phyloP scores from a whole-genome alignment of 495 filamentous ascomycete species.

The Daldinia caldariorum region DNA sequence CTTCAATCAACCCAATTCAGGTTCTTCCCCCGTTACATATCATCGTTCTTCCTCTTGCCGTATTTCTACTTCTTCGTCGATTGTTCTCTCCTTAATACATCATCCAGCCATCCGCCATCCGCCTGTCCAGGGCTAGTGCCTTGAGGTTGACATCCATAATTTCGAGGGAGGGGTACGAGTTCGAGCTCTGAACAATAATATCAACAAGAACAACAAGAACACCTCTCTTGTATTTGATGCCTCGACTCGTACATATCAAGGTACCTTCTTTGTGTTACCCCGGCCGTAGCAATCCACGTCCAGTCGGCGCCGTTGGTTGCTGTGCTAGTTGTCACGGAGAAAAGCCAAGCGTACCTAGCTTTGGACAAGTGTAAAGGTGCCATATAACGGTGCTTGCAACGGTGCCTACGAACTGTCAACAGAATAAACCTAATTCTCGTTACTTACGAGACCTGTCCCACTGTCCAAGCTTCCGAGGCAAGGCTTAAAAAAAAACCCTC shows the following conservation, averaged over 20 bases:
- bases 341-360: background rate
- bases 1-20: background rate
- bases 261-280: slow-evolving; percentile 6
- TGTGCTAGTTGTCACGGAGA: slow-evolving; percentile 1
- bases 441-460: slow-evolving; percentile 23
- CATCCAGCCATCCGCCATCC: background rate
- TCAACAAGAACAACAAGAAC: background rate
- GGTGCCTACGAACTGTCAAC: slow-evolving; percentile 1
- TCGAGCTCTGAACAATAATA: slow-evolving; percentile 5
- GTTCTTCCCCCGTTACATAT: slow-evolving; percentile 31
- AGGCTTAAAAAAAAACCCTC: slow-evolving; percentile 29
- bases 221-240: slow-evolving; percentile 22
- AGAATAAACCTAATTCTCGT: slow-evolving; percentile 22
- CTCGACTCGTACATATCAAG: slow-evolving; percentile 19
- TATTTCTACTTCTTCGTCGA: slow-evolving; percentile 25
- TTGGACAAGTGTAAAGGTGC: slow-evolving; percentile 14
- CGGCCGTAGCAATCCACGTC: slow-evolving; percentile 3
- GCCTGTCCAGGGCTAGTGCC: slow-evolving; percentile 22
- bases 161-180: slow-evolving; percentile 30
- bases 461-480: slow-evolving; percentile 35
- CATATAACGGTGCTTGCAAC: background rate
- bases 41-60: slow-evolving; percentile 31
- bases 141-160: slow-evolving; percentile 8
- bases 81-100: slow-evolving; percentile 11
- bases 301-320: background rate